Percentiles rank a stretch among this genome's conserved stretches.
Conservation (phyloP, 2,329 filamentous ascomycete genomes). For the Botrytis fabae region DNA sequence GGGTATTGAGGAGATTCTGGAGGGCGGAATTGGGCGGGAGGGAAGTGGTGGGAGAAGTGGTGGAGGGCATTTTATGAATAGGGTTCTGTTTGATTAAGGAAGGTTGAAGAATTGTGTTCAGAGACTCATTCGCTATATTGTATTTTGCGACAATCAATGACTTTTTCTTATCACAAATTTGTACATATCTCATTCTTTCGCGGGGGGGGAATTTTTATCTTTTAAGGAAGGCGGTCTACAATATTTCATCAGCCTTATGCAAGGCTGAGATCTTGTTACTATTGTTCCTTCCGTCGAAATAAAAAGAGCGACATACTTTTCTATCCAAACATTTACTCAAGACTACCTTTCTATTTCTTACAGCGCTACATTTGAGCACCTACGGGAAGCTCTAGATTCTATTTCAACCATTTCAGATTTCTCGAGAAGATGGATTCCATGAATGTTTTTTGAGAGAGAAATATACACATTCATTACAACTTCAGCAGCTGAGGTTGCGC, state of each 20-base stretch:
- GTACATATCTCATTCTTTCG: constrained; percentile 4
- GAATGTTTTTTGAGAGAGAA: background rate
- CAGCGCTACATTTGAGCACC: background rate
- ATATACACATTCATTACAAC: background rate
- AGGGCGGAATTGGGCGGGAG: constrained; percentile 32
- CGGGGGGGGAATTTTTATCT: background rate
- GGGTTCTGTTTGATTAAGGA: no score
- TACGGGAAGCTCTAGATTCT: background rate
- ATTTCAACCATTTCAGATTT: background rate
- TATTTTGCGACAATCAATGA: background rate
- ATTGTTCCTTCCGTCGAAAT: background rate
- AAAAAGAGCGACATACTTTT: background rate
- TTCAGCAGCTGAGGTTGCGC: background rate
- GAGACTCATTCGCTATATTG: background rate
- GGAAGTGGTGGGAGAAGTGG: constrained; percentile 20
- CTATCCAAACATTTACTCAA: background rate
- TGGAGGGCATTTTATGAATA: constrained; percentile 28
- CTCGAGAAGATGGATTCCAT: background rate
- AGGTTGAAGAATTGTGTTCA: background rate
- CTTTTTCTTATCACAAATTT: constrained; percentile 3
- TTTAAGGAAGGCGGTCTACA: constrained; percentile 1
- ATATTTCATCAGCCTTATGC: background rate
- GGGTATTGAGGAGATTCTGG: constrained; percentile 33
- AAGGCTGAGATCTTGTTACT: constrained; percentile 2
- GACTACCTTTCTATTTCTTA: background rate